Conservation (phyloP, 2,329 filamentous ascomycete genomes). For the Hypoxylon sp. region DNA sequence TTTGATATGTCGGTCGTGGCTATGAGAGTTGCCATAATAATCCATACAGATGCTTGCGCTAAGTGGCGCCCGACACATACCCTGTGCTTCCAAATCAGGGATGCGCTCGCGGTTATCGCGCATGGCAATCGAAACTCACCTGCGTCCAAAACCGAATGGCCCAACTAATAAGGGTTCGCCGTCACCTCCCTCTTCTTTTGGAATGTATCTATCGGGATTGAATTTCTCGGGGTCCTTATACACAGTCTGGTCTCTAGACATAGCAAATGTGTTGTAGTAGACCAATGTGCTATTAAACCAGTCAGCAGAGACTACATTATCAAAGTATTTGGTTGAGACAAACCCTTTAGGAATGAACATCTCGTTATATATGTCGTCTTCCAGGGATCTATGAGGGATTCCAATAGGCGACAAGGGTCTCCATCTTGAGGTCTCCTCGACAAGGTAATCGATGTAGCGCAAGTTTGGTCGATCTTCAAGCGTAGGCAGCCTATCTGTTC, state of each 20-base stretch:
- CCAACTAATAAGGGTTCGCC: slow-evolving; percentile 38
- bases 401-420: slow-evolving; percentile 61
- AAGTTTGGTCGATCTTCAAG: slow-evolving; percentile 62
- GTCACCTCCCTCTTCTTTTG: slow-evolving; percentile 38
- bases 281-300: slow-evolving; percentile 30
- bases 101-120: neutral
- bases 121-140: slow-evolving; percentile 20
- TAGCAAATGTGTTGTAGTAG: slow-evolving; percentile 42
- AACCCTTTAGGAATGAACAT: slow-evolving; percentile 45
- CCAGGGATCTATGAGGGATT: slow-evolving; percentile 68
- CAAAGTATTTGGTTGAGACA: neutral
- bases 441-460: slow-evolving; percentile 61
- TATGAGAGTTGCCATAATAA: slow-evolving; percentile 42
- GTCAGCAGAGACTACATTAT: neutral
- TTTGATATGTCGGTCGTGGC: slow-evolving; percentile 43
- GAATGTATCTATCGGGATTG: slow-evolving; percentile 37
- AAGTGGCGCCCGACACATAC: slow-evolving; percentile 41
- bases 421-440: slow-evolving; percentile 64
- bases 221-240: slow-evolving; percentile 42
- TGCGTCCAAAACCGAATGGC: slow-evolving; percentile 41
- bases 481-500: slow-evolving; percentile 61
- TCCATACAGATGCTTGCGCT: slow-evolving; percentile 43
- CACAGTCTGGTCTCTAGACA: slow-evolving; percentile 36
- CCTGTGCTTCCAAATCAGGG: slow-evolving; percentile 22
- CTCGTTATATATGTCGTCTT: slow-evolving; percentile 67